These are phyloP conservation scores for Cryptosporidium parvum DNA, from an alignment of 169 alveolate species.

Conservation along the genomic window DNA sequence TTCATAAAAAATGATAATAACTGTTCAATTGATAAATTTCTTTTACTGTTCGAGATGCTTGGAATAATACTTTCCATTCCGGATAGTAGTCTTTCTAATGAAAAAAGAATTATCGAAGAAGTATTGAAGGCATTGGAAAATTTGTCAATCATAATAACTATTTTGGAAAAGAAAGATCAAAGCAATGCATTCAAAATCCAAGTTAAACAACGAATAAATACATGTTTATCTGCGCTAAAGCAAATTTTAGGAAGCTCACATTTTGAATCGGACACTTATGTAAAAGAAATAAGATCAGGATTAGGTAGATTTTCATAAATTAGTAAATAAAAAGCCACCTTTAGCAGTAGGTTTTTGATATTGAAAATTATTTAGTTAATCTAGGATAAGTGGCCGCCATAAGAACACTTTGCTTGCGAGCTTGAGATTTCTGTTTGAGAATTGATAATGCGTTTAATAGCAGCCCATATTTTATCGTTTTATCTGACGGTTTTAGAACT, in stretches of 20 bases:
- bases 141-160: not conserved
- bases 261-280: not conserved
- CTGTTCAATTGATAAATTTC: not conserved
- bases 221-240: constrained; percentile 14
- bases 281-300: not conserved
- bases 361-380: not conserved
- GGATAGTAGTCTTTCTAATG: not conserved
- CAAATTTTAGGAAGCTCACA: constrained; percentile 12
- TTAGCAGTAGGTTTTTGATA: not conserved
- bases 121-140: not conserved
- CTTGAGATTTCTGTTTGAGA: not conserved
- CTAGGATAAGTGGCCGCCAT: not conserved
- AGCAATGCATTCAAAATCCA: not conserved
- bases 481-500: constrained; percentile 9
- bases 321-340: not conserved
- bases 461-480: not conserved
- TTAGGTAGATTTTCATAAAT: not conserved
- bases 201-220: constrained; percentile 1
- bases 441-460: constrained; percentile 20
- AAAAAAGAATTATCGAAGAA: not conserved
- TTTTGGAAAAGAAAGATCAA: not conserved
- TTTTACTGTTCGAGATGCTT: not conserved
- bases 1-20: not conserved
- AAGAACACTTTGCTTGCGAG: constrained; percentile 2
- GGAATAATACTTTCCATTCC: not conserved